Evolutionary conservation across 305 asterid genomes (phyloP), one percentile per base, ranked within the genome.

Genomic region (Solanum chacoense): DNA sequence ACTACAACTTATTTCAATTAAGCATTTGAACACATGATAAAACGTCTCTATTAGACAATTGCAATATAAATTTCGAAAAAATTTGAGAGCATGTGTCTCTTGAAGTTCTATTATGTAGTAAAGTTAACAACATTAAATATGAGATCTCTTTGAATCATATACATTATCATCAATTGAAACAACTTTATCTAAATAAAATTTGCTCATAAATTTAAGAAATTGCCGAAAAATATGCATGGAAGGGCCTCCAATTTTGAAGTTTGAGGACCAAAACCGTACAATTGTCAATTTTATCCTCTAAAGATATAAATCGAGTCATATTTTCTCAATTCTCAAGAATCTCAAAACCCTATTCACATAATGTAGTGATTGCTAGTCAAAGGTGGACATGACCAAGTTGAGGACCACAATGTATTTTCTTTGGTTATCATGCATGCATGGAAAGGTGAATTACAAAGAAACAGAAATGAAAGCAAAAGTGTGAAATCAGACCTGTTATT

Each of bases 341-440:
- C 86, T 81, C 40, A 45, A 83, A 50, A 45, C 40, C 20, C 42
- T 83, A 18, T 42, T 80, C 86, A 80, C 86, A 80, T 40, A 80
- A 80, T 83, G 29, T 50, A 22, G 72, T 83, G 29, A 63, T 45
- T 50, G 22, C 42, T 83, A 83, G 86, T 83, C 86, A 83, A 83
- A 83, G 72, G 31, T 83, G 73, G 86, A 83, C 67, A 83, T 83
- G 72, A 83, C 86, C 86, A 83, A 28, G 38, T 83, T 45, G 86
- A 29, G 86, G 86, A 83, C 86, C 86, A 50, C 86, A 29, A 55
- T 50, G 29, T 83, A 83, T 83, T 28, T 50, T 45, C 72, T 83
- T 83, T 34, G 86, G 42, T 83, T 83, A 78, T 83, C 86, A 83
- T 83, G 86, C 86, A 83, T 83, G 86, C 86, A 83, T 83, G 86